A percentile compares a stretch with the other conserved stretches of the same genome.
Evolutionary conservation across 306 rosid genomes (phyloP).

Genomic region (Begonia peltatifolia): DNA sequence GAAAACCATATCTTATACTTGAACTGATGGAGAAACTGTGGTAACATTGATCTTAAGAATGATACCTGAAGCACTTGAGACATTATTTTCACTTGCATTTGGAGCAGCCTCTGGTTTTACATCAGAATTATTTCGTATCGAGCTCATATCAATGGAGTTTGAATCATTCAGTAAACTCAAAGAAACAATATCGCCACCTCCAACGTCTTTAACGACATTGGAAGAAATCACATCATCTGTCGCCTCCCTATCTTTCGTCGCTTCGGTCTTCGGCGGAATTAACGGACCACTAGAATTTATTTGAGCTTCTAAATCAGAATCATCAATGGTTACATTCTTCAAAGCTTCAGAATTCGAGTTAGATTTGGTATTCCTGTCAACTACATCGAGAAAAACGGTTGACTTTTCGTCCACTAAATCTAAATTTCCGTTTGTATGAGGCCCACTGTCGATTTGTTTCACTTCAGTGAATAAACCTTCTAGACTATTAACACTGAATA

Average conservation of each 20-base stretch:
- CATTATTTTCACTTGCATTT: slow-evolving; percentile 12
- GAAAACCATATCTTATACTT: too few relatives aligned
- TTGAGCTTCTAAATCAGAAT: slow-evolving; percentile 21
- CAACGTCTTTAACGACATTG: too few relatives aligned
- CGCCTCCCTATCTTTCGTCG: slow-evolving; percentile 5
- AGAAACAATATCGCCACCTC: too few relatives aligned
- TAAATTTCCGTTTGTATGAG: background rate
- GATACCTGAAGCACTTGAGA: slow-evolving; percentile 43
- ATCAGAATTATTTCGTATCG: too few relatives aligned
- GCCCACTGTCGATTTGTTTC: slow-evolving; percentile 14
- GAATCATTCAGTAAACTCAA: too few relatives aligned
- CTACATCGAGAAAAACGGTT: slow-evolving; percentile 17
- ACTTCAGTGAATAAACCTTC: slow-evolving; percentile 19
- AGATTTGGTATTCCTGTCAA: slow-evolving; percentile 15
- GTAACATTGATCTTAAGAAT: background rate
- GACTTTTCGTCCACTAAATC: background rate
- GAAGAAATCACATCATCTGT: too few relatives aligned
- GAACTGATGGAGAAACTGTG: background rate
- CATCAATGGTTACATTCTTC: slow-evolving; percentile 6
- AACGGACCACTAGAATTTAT: slow-evolving; percentile 8
- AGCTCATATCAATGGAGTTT: too few relatives aligned
- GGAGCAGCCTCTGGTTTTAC: slow-evolving; percentile 2
- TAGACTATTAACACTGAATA: slow-evolving; percentile 38
- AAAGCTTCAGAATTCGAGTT: slow-evolving; percentile 19
- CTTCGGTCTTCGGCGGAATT: slow-evolving; percentile 6